Evolutionary conservation across 2,329 filamentous ascomycete genomes (phyloP), one percentile per base, ranked within the genome.

Genomic region (Claviceps citrina): DNA sequence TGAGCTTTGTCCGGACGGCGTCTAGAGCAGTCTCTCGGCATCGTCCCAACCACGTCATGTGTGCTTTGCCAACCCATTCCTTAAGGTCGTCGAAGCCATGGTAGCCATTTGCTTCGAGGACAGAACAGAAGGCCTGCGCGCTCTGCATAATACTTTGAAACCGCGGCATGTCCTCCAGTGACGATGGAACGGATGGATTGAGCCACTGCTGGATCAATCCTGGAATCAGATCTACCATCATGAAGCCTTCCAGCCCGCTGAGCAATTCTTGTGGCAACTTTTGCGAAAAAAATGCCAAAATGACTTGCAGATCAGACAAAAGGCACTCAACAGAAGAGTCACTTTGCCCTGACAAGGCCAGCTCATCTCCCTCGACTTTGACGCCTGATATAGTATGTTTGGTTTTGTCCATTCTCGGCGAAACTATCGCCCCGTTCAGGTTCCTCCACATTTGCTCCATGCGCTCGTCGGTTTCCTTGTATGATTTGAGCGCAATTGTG

Each of bases 31-130:
- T 76, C 51, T 93, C 86, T 51, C 83, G 77, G 47, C 86, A 81
- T 55, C 85, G 89, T 2, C 74, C 74, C 12, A 96, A 70, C 91
- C 91, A 98, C 20, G 85, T 78, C 42, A 76, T 76, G 0, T 86
- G 83, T 1, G 84, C 81, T 45, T 80, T 78, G 31, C 78, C 73
- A 0, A 84, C 78, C 89, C 91, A 98, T 19, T 84, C 76, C 33
- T 73, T 68, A 28, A 98, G 62, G 25, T 79, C 73, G 12, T 69
- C 64, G 36, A 73, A 65, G 4, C 70, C 70, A 13, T 69, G 66
- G 69, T 84, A 89, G 0, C 72, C 69, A 15, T 78, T 64, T 7
- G 64, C 59, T 27, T 75, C 67, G 7, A 96, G 60, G 1, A 66
- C 67, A 6, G 67, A 60, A 39, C 79, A 81, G 50, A 96, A 82